Evolutionary conservation across 108 stramenopile species (phyloP), one percentile per base, ranked within the genome.

Genomic region (Ochromonas danica): DNA sequence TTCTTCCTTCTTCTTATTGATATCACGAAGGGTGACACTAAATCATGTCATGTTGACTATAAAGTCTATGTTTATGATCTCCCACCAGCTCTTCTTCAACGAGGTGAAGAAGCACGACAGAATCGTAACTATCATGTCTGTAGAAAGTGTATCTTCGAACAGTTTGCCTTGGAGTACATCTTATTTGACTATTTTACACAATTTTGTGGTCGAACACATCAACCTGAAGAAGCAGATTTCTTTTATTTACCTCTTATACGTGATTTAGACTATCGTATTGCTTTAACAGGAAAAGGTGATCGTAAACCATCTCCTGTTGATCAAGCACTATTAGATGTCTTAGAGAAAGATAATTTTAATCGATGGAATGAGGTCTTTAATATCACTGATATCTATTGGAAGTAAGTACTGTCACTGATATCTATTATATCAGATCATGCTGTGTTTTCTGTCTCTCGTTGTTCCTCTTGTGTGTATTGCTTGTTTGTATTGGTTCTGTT

Each of bases 191-290:
- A 43, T 71, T 81, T 81, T 70, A 0, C 28, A 1, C 0, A 72
- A 39, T 39, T 41, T 39, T 81, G 80, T 42, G 80, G 63, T 27
- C 22, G 80, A 17, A 81, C 80, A 28, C 1, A 43, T 39, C 22
- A 81, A 30, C 80, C 80, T 1, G 71, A 72, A 3, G 80, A 72
- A 51, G 80, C 80, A 41, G 80, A 81, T 70, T 70, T 61, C n/a
- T 72, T 72, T 42, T 81, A 70, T 70, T 41, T 81, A 39, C 71
- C 80, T 6, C 22, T 71, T 39, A 40, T 41, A 42, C 22, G n/a
- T 1, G 80, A 81, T 30, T 14, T 67, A 0, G 41, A 71, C 0
- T 81, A 72, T 43, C 40, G 80, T 0, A 70, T 39, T 27, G 63
- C 63, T 14, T 35, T 67, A 36, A 6, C 33, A 40, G 1, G 38